Evolutionary conservation across 1,284 basidiomycete species (phyloP), one percentile per base, ranked within the genome.

Genomic region (Cryptococcus sp.): DNA sequence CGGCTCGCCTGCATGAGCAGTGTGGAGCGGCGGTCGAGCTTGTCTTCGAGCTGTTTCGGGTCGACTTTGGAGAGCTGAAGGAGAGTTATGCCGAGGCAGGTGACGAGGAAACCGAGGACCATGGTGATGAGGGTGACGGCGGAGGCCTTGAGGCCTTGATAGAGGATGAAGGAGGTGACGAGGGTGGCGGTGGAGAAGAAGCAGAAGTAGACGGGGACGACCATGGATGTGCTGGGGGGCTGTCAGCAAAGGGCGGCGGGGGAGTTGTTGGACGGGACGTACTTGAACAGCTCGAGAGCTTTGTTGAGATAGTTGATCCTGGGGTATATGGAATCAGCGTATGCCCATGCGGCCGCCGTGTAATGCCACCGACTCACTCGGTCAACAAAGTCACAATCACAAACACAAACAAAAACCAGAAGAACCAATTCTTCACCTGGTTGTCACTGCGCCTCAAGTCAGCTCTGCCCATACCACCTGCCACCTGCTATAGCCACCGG

Each of bases 291-390:
- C 66, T 94, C 95, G 59, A 98, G 85, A 20, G 95, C 95, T 69
- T 94, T 89, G 80, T 98, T 98, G 63, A 98, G 83, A 78, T 93
- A 98, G 79, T 90, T 95, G 72, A 98, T 91, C 76, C 97, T 77
- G 60, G 1, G 37, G 5, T 13, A 7, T 33, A 4, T 33, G 28
- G n/a, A 15, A 45, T 63, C 43, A 60, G 55, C 53, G 45, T 11
- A 35, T 44, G 38, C 13, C 15, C 33, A 24, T 16, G 9, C 37
- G n/a, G n/a, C n/a, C 20, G 20, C 20, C 37, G 52, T 55, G 38
- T 23, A 46, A 45, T 35, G 6, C 23, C 20, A 18, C 4, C 15
- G 43, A 67, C 66, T 57, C 53, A 64, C 69, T 71, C 75, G 18
- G 55, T 62, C 15, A 61, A 57, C 40, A 95, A 79, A 0, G 95